Percentiles rank a stretch among this genome's conserved stretches.
Evolutionary conservation across 805 yeast genomes (phyloP).

Genomic region (Zygotorulaspora chibaensis): DNA sequence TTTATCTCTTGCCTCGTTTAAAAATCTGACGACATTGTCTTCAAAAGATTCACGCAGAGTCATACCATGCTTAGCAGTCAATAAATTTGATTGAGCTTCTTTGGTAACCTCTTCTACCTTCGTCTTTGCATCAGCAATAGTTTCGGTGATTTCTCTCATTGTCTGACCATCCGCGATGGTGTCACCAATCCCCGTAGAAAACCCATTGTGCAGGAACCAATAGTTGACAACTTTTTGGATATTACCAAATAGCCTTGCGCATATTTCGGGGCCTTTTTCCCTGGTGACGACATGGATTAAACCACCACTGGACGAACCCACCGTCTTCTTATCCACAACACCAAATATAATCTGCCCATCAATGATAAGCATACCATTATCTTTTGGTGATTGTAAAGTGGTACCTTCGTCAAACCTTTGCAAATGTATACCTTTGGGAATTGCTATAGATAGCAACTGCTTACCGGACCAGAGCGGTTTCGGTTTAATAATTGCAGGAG

Average conservation of each 20-base stretch:
- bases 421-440: slow-evolving; percentile 92
- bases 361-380: slow-evolving; percentile 90
- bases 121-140: slow-evolving; percentile 87
- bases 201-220: slow-evolving; percentile 95
- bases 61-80: slow-evolving; percentile 99
- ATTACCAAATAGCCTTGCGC: slow-evolving; percentile 87
- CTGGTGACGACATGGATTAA: slow-evolving; percentile 95
- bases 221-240: slow-evolving; percentile 93
- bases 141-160: slow-evolving; percentile 87
- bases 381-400: slow-evolving; percentile 79
- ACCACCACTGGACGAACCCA: slow-evolving; percentile 98
- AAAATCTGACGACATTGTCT: slow-evolving; percentile 89
- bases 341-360: slow-evolving; percentile 98
- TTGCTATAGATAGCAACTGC: slow-evolving; percentile 85
- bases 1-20: slow-evolving; percentile 97
- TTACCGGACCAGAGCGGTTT: slow-evolving; percentile 98
- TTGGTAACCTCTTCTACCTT: slow-evolving; percentile 91
- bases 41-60: slow-evolving; percentile 97
- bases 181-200: slow-evolving; percentile 99
- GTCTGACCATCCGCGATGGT: slow-evolving; percentile 98
- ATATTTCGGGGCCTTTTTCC: slow-evolving; percentile 89
- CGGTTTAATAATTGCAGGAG: slow-evolving; percentile 90
- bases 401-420: slow-evolving; percentile 91
- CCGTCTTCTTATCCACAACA: slow-evolving; percentile 96
- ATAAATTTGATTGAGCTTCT: slow-evolving; percentile 83